A percentile compares a stretch with the other conserved stretches of the same genome.
Conservation (phyloP, 441 rosid genomes). For the Brassica hybrid region DNA sequence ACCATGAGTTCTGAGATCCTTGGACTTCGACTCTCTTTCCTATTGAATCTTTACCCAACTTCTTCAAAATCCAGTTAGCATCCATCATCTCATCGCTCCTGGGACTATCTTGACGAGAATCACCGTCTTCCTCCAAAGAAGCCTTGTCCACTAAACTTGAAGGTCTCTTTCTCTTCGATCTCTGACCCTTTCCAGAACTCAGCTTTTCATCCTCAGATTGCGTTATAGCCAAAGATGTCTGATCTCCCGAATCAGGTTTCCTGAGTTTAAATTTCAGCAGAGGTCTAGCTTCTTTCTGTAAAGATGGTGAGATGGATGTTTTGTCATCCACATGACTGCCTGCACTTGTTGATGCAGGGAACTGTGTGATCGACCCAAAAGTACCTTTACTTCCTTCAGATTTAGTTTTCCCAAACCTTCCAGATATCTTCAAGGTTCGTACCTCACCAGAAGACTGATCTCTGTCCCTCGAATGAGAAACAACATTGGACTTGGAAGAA, state of each 20-base stretch:
- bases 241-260: constrained; percentile 70
- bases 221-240: constrained; percentile 50
- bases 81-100: constrained; percentile 85
- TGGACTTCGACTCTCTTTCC: constrained; percentile 96
- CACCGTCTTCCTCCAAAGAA: constrained; percentile 57
- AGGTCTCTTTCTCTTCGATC: constrained; percentile 96
- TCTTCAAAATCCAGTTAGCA: constrained; percentile 95
- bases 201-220: constrained; percentile 68
- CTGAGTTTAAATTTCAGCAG: constrained; percentile 85
- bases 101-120: constrained; percentile 60
- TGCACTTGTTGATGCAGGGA: constrained; percentile 54
- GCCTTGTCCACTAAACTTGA: constrained; percentile 60
- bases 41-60: constrained; percentile 89
- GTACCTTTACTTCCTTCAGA: constrained; percentile 53
- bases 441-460: constrained; percentile 51
- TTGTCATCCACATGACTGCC: constrained; percentile 61
- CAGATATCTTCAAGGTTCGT: constrained; percentile 56
- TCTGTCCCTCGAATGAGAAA: constrained; percentile 72
- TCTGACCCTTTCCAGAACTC: constrained; percentile 81
- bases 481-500: constrained; percentile 73
- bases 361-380: constrained; percentile 41
- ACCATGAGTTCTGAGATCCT: constrained; percentile 88
- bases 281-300: constrained; percentile 75
- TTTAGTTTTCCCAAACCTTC: constrained; percentile 41
- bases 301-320: constrained; percentile 52